Conservation (phyloP, 257 asterid genomes). For the Solanum chilense region DNA sequence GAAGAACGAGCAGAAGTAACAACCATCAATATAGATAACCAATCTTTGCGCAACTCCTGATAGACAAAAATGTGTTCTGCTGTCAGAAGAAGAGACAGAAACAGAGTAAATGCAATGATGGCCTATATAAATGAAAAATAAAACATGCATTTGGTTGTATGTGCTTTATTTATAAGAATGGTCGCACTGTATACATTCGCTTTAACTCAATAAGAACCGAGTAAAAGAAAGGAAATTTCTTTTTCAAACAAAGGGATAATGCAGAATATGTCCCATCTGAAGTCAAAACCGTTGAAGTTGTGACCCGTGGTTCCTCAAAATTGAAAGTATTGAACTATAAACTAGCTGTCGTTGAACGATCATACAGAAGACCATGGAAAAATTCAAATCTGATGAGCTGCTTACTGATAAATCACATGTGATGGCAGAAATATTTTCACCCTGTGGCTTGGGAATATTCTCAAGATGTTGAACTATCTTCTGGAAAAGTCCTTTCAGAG, state of each 20-base stretch:
- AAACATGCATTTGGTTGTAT: not conserved
- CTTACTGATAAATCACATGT: slow-evolving; percentile 94
- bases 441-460: slow-evolving; percentile 86
- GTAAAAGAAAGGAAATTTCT: not conserved
- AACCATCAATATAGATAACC: slow-evolving; percentile 87
- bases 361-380: not conserved
- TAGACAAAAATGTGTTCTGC: slow-evolving; percentile 1
- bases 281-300: not conserved
- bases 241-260: not conserved
- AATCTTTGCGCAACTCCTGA: slow-evolving; percentile 90
- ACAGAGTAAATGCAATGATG: not conserved
- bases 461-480: slow-evolving; percentile 92
- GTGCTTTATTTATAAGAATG: not conserved
- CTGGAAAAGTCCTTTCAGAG: slow-evolving; percentile 82
- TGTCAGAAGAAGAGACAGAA: not conserved
- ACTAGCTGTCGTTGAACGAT: not conserved
- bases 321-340: not conserved
- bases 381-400: slow-evolving; percentile 5
- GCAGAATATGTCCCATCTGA: not conserved
- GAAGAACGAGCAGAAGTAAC: slow-evolving; percentile 99
- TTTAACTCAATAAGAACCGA: not conserved
- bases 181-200: not conserved
- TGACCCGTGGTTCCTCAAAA: not conserved
- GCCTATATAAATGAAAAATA: not conserved
- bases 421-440: slow-evolving; percentile 81